Evolutionary conservation across 148 eudicot genomes (phyloP).

Genomic region (Chenopodium formosanum): DNA sequence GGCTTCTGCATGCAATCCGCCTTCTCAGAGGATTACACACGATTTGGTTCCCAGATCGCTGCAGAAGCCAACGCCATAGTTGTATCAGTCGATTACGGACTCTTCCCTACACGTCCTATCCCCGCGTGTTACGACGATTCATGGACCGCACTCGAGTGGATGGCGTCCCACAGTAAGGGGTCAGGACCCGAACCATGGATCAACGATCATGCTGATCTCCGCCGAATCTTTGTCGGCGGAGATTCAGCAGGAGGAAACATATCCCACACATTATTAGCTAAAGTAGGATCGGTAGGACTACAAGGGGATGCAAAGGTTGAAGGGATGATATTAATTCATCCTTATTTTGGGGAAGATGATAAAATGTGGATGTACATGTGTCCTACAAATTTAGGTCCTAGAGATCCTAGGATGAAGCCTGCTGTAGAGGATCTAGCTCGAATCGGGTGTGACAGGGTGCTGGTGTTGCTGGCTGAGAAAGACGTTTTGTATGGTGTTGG

Average conservation of each 20-base stretch:
- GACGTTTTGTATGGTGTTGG: constrained; percentile 30
- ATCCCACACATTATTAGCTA: constrained; percentile 29
- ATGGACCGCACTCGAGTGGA: constrained; percentile 39
- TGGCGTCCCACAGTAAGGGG: constrained; percentile 22
- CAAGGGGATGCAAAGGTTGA: constrained; percentile 14
- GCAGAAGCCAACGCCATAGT: constrained; percentile 25
- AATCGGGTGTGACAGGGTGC: constrained; percentile 34
- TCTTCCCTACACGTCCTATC: constrained; percentile 26
- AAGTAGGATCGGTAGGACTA: constrained; percentile 24
- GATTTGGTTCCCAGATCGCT: constrained; percentile 12
- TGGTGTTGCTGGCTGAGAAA: constrained; percentile 39
- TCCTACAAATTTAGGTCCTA: constrained; percentile 33
- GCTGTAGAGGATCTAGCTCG: constrained; percentile 25
- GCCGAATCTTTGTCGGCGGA: constrained; percentile 39
- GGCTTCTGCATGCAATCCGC: constrained; percentile 36
- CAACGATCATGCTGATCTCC: constrained; percentile 30
- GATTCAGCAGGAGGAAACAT: constrained; percentile 58
- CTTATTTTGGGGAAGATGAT: constrained; percentile 39
- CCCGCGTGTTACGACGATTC: constrained; percentile 35
- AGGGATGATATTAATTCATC: constrained; percentile 33
- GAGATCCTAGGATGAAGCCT: constrained; percentile 41
- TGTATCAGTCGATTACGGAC: constrained; percentile 34
- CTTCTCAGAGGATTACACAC: constrained; percentile 23
- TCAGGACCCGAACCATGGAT: constrained; percentile 36
- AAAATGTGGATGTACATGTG: constrained; percentile 42